Evolutionary conservation across 1,284 basidiomycete genomes (phyloP), one percentile per base, ranked within the genome.

Genomic region (Athelia sp.): DNA sequence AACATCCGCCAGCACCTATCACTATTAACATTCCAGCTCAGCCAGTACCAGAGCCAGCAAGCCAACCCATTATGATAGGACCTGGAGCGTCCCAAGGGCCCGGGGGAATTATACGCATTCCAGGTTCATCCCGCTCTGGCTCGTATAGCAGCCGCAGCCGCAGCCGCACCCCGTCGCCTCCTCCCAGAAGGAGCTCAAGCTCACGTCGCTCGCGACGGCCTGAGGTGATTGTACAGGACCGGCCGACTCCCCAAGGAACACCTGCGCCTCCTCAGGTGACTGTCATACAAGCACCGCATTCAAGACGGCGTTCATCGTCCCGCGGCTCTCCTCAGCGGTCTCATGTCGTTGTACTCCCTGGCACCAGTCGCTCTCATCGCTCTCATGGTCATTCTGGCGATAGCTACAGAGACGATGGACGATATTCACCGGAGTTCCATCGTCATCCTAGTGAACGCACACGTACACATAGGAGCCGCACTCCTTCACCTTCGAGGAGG

Each of bases 251-350:
- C 26, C 26, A 29, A 6, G 26, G 26, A 13, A 29, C 26, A 29
- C 26, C 26, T 6, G 26, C 26, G 6, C 26, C 26, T 4, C 26
- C 26, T 6, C 6, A 13, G 13, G 26, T 29, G 6, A 29, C 26
- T 6, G 26, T 29, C 4, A 29, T 29, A 29, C 26, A 29, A 29
- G 26, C 26, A 13, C 26, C 26, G 13, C 13, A 4, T 29, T 13
- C 6, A 4, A 29, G 26, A 29, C 26, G 45, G 9, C 53, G 47
- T 13, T 29, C 48, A 29, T 22, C 10, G 9, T 52, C 48, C 40
- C 48, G 40, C 19, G 17, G 46, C 15, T 49, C 38, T 14, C 47
- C 45, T 31, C 50, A 46, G 21, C 48, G 56, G 36, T 56, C 55
- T 23, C 50, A 48, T 22, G 43, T n/a, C 29, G 48, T 38, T 18